phyloP scores from a whole-genome alignment of 345 rosid genomes.

The Pistacia vera region DNA sequence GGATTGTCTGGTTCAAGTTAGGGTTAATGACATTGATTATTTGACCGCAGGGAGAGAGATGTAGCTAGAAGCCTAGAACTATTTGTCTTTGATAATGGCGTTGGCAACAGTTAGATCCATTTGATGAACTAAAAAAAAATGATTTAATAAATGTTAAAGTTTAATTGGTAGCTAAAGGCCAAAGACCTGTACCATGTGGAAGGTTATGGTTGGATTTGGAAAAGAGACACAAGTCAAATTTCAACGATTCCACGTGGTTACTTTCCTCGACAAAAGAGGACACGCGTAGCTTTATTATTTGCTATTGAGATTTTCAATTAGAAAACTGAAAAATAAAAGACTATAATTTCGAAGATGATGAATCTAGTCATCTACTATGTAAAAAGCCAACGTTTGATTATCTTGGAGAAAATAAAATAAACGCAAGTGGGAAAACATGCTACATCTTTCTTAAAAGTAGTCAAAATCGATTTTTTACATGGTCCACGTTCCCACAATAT shows the following conservation, averaged over 20 bases:
- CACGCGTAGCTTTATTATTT: neutral
- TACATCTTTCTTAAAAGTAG: neutral
- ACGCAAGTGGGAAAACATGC: neutral
- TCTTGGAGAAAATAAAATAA: neutral
- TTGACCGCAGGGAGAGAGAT: neutral
- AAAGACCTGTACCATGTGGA: neutral
- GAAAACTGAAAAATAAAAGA: neutral
- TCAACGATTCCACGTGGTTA: conserved; percentile 3
- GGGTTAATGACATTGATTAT: neutral
- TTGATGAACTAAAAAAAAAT: neutral
- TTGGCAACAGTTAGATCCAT: neutral
- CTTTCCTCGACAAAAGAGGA: neutral
- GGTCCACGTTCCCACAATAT: neutral
- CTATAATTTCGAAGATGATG: no score
- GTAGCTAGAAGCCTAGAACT: neutral
- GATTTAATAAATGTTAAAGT: neutral
- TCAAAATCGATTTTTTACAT: neutral
- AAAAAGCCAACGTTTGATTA: neutral
- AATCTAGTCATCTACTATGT: no score
- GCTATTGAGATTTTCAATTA: no score
- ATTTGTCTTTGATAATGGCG: neutral
- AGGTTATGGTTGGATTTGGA: neutral
- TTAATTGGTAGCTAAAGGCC: neutral
- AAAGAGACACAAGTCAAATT: neutral
- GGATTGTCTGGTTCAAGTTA: neutral